Evolutionary conservation across 768 basidiomycete genomes (phyloP).

Genomic region (Russula vinacea): DNA sequence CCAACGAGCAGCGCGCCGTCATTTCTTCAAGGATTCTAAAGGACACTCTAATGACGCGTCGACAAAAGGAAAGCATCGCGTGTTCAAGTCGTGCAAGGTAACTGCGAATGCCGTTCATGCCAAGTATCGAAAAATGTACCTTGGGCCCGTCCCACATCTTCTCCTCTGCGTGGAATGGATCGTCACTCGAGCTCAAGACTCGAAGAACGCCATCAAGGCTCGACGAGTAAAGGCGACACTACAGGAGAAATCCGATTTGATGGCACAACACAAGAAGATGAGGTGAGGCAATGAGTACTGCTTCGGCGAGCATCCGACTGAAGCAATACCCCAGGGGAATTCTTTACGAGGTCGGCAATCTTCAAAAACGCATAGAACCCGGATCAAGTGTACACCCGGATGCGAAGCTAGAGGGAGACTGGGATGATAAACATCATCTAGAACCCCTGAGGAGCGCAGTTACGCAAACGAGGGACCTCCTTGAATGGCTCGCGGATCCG

Average conservation of each 20-base stretch:
- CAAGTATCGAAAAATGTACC: conserved; percentile 15
- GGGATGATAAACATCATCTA: conserved; percentile 7
- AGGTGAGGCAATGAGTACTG: neutral
- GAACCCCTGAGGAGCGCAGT: conserved; percentile 8
- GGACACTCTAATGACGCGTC: neutral
- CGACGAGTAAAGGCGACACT: conserved; percentile 3
- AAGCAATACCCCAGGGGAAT: conserved; percentile 1
- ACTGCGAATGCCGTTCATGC: conserved; percentile 4
- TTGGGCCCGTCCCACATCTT: conserved; percentile 23
- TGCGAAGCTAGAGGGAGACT: neutral
- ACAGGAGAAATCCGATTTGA: conserved; percentile 13
- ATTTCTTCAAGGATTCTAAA: neutral
- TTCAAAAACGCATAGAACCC: conserved; percentile 4
- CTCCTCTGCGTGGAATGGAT: conserved; percentile 25
- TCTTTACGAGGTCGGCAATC: neutral
- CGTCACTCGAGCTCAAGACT: neutral
- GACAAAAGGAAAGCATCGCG: conserved; percentile 9
- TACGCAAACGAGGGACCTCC: conserved; percentile 8
- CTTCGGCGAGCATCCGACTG: neutral
- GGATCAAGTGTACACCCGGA: neutral
- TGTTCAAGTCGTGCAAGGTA: conserved; percentile 15
- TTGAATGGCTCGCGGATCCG: conserved; percentile 2
- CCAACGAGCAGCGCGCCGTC: conserved; percentile 14
- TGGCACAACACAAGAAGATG: neutral
- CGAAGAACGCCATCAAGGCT: conserved; percentile 9